Evolutionary conservation across 371 early-diverging fungal species (phyloP).

Genomic region (Mortierella polycephala): DNA sequence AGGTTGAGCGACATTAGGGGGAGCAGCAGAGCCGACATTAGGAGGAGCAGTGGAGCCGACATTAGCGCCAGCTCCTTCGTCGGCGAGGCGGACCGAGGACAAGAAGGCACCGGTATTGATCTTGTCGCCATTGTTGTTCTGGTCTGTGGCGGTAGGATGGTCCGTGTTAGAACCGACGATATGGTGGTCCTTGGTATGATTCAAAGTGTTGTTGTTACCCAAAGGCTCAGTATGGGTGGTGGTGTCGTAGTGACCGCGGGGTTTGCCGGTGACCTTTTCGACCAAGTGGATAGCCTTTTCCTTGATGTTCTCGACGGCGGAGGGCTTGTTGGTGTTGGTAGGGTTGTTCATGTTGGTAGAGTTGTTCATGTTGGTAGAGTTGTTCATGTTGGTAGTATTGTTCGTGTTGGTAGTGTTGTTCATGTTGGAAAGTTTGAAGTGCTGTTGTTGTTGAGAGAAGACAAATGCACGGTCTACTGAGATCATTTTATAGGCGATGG

Average conservation of each 20-base stretch:
- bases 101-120: constrained; percentile 16
- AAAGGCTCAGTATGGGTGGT: background rate
- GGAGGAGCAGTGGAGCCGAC: background rate
- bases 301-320: constrained; percentile 58
- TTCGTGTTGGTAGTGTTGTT: background rate
- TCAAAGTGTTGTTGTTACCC: background rate
- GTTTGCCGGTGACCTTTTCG: constrained; percentile 37
- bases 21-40: background rate
- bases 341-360: constrained; percentile 19
- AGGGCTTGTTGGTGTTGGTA: constrained; percentile 28
- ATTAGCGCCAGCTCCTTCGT: background rate
- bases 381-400: constrained; percentile 1
- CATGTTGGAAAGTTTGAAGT: background rate
- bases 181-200: constrained; percentile 3
- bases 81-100: constrained; percentile 11
- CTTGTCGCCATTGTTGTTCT: constrained; percentile 1
- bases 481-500: background rate
- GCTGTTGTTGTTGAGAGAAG: constrained; percentile 2
- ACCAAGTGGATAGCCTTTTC: constrained; percentile 59
- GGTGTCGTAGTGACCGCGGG: constrained; percentile 5
- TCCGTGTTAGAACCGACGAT: background rate
- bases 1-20: background rate
- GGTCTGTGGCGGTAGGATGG: background rate
- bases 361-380: constrained; percentile 5
- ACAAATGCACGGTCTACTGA: background rate